These are phyloP conservation scores for Sistotremastrum niveocremeum DNA, from an alignment of 768 basidiomycete species.

Conservation along the genomic window DNA sequence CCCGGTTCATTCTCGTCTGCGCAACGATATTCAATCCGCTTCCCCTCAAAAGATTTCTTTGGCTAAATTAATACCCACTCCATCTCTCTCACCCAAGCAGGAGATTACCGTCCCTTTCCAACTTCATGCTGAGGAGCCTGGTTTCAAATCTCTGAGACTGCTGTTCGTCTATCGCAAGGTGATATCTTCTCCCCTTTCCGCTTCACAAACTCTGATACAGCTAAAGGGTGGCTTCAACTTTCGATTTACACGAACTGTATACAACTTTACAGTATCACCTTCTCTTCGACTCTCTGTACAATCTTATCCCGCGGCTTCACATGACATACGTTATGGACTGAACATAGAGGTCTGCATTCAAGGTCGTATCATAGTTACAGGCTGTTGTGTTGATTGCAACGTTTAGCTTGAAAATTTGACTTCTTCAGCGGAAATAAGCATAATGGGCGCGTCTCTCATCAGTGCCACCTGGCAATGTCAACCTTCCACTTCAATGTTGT, in stretches of 20 bases:
- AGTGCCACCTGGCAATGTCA: conserved; percentile 58
- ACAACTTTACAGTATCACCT: too few species aligned
- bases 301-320: too few species aligned
- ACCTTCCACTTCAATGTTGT: conserved; percentile 29
- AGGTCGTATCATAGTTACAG: too few species aligned
- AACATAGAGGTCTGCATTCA: conserved; percentile 7
- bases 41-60: conserved; percentile 19
- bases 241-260: too few species aligned
- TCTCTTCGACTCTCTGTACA: too few species aligned
- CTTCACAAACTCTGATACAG: too few species aligned
- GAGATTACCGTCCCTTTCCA: conserved; percentile 31
- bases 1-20: too few species aligned
- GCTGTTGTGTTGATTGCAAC: conserved; percentile 9
- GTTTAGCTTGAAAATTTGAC: conserved; percentile 44
- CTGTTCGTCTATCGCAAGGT: conserved; percentile 61
- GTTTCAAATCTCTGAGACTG: conserved; percentile 39
- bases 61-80: conserved; percentile 1
- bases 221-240: conserved; percentile 2
- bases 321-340: background rate
- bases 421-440: conserved; percentile 23
- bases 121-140: conserved; percentile 36
- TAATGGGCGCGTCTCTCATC: conserved; percentile 48
- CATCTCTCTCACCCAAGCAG: conserved; percentile 13
- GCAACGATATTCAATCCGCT: conserved; percentile 15
- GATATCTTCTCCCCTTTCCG: conserved; percentile 3